Evolutionary conservation across 2,329 filamentous ascomycete genomes (phyloP), one percentile per base, ranked within the genome.

Genomic region (Alternaria novae-zelandiae): DNA sequence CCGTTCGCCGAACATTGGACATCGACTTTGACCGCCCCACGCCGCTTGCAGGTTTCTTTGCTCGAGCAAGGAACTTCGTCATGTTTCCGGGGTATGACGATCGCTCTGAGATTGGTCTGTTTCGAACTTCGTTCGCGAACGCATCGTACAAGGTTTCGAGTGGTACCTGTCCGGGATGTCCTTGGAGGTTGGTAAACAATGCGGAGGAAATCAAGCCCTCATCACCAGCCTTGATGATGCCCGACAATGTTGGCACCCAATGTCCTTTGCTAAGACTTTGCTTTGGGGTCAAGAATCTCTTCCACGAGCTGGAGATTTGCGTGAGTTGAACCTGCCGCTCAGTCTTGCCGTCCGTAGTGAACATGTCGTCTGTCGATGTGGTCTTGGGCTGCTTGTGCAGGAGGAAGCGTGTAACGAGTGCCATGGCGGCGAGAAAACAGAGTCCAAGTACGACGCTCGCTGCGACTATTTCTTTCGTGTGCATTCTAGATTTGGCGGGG

Each of bases 221-320:
- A 58, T 79, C 76, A 17, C 74, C 77, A 45, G 75, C 76, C 64
- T 76, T 75, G 63, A 79, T 62, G 30, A 79, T 68, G 36, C 67
- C 70, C 12, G 74, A 72, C n/a, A 78, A 26, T 3, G 67, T 70
- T 12, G 76, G 75, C 15, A 75, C 72, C 69, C 70, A 72, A 8
- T 67, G 63, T 11, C 61, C 49, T 17, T 58, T 64, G 17, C 44
- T 61, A 12, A 62, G 64, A 4, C 68, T 60, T 41, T 63, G 66
- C 45, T 73, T 76, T n/a, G 64, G 51, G 12, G 54, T 6, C 6
- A 77, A 69, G 1, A 74, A 26, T 13, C 68, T 69, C 53, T 58
- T 70, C 69, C 70, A 72, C 3, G 73, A 67, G 41, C 49, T 65
- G 32, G 71, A 65, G 41, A 59, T 69, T 12, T 65, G 57, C 11